phyloP scores from a whole-genome alignment of 2,329 filamentous ascomycete genomes.

The Trichoderma brevicompactum region DNA sequence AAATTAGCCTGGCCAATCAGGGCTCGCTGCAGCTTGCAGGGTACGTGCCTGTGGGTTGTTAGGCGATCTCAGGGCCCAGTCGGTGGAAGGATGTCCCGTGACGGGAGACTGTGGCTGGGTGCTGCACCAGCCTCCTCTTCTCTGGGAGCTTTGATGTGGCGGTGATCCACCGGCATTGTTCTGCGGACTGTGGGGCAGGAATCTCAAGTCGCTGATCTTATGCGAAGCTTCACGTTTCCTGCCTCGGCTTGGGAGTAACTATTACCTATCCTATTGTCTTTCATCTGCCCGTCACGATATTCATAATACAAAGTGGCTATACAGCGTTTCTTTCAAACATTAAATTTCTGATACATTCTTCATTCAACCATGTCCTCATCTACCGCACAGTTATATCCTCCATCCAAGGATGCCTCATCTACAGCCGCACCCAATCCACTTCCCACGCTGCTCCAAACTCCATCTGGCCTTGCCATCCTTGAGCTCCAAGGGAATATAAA shows the following conservation, averaged over 20 bases:
- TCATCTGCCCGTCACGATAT: neutral
- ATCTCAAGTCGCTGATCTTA: neutral
- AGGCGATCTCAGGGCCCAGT: neutral
- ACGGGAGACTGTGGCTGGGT: neutral
- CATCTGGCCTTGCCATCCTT: constrained; percentile 83
- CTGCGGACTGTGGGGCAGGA: constrained; percentile 8
- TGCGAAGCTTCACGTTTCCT: neutral
- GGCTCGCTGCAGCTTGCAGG: neutral
- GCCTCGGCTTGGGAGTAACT: neutral
- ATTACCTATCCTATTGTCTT: neutral
- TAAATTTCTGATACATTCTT: neutral
- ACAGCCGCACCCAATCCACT: constrained; percentile 59
- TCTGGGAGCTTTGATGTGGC: neutral
- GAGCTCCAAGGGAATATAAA: constrained; percentile 94
- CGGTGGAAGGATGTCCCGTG: constrained; percentile 36
- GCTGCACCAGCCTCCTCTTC: constrained; percentile 1
- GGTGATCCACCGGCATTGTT: neutral
- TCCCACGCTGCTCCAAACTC: constrained; percentile 83
- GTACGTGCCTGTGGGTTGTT: neutral
- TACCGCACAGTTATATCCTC: constrained; percentile 49
- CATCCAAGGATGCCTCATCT: constrained; percentile 35
- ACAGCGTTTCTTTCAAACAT: neutral
- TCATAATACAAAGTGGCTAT: too few species aligned
- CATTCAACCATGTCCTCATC: constrained; percentile 36
- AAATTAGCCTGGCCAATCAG: constrained; percentile 42